Percentiles rank a stretch among this genome's conserved stretches.
phyloP scores from a whole-genome alignment of 108 stramenopile genomes.

The Cylindrotheca closterium region DNA sequence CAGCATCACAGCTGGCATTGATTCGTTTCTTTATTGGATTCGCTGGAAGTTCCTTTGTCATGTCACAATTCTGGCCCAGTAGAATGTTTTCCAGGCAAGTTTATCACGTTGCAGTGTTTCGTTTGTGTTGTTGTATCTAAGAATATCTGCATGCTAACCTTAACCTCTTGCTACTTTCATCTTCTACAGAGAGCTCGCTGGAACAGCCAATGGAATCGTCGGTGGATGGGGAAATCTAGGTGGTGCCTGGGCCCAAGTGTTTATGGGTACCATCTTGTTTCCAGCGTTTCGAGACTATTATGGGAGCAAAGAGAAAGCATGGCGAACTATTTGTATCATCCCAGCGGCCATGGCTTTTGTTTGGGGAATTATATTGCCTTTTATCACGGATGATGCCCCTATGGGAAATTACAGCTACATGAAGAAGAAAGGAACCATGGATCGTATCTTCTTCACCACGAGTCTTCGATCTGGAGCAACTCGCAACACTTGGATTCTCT shows the following conservation, averaged over 20 bases:
- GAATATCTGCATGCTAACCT: too few species aligned
- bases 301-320: conserved; percentile 50
- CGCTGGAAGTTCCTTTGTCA: conserved; percentile 68
- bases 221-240: conserved; percentile 85
- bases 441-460: conserved; percentile 34
- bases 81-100: conserved; percentile 58
- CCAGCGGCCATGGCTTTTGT: conserved; percentile 54
- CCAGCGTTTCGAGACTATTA: conserved; percentile 41
- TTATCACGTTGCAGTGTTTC: too few species aligned
- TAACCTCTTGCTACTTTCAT: not conserved
- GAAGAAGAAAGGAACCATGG: conserved; percentile 51
- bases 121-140: too few species aligned
- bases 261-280: conserved; percentile 57
- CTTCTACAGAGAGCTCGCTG: conserved; percentile 55
- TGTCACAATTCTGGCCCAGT: conserved; percentile 72
- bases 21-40: conserved; percentile 73
- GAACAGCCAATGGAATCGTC: conserved; percentile 70
- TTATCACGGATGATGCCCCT: conserved; percentile 62
- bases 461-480: conserved; percentile 44
- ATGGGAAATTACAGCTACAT: conserved; percentile 70
- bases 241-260: conserved; percentile 52
- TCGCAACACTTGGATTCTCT: conserved; percentile 75
- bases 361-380: conserved; percentile 36
- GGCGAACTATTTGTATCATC: conserved; percentile 66
- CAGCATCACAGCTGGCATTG: conserved; percentile 39